Base-by-base conservation (phyloP, 1,284 basidiomycete genomes). In the Apiotrichum akiyoshidainum region DNA sequence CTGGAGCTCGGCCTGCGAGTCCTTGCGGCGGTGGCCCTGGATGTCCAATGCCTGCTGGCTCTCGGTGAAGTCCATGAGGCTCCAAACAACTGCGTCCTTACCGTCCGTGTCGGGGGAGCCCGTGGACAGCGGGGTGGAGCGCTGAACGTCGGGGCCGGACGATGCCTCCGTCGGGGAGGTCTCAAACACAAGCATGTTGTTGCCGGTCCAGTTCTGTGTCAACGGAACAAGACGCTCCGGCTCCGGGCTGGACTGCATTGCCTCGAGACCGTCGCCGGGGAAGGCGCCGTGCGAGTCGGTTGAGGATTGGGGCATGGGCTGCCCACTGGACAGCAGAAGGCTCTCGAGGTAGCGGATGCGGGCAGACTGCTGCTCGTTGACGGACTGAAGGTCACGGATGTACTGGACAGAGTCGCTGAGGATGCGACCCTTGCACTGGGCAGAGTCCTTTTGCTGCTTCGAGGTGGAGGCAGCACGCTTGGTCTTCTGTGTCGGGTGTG, bases 351-450 rank as follows among this genome's bases (percentile, higher is more conserved):
- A 70, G 13, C 66, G 64, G 33, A 75, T 72, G 2, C 74, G 66
- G 6, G 61, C 44, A 0, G 67, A 64, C 51, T 74, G 74, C 14
- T 66, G 57, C 21, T 70, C 68, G 35, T 64, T 71, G 22, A 70
- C 52, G 10, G 64, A 59, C 47, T 68, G 64, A 16, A 75, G 63
- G 44, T 75, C 72, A 11, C 72, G 65, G 42, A 75, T 75, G 47
- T 75, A 74, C 34, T 68, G 65, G 7, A 75, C 74, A 35, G 70
- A 72, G 55, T 74, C 67, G 14, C 62, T 67, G 31, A 75, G 60
- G 26, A 75, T 74, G 7, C 70, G 57, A 11, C 74, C 74, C 54
- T 75, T 75, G 61, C 72, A 74, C n/a, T 74, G 71, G 1, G 63
- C 68, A 6, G 69, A 63, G 42, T 75, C 74, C 60, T 73, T 74